A percentile compares a stretch with the other conserved stretches of the same genome.
phyloP scores from a whole-genome alignment of 1,139 yeast genomes.

The Geotrichum citri-aurantii region DNA sequence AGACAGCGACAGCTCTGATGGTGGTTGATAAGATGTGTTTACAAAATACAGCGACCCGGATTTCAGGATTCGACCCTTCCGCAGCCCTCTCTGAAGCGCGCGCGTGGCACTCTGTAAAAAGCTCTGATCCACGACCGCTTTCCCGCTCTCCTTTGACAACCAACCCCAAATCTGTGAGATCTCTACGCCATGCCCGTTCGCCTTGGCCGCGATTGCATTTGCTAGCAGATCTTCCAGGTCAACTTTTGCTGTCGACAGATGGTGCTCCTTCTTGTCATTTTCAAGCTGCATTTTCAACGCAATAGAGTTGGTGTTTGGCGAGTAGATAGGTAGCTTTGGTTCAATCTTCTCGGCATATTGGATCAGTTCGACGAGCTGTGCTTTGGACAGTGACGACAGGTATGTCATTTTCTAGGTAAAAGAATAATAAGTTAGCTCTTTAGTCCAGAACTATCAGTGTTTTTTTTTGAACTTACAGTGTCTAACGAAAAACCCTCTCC shows the following conservation, averaged over 20 bases:
- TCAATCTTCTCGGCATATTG: constrained; percentile 37
- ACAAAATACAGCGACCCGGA: constrained; percentile 32
- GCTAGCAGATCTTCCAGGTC: constrained; percentile 36
- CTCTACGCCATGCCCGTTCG: constrained; percentile 35
- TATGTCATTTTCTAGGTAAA: constrained; percentile 35
- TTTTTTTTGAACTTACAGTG: constrained; percentile 23
- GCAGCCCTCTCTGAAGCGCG: constrained; percentile 36
- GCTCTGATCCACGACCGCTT: constrained; percentile 31
- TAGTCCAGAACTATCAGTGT: not conserved
- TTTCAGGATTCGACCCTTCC: constrained; percentile 35
- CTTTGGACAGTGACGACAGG: constrained; percentile 37
- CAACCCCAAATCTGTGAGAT: constrained; percentile 35
- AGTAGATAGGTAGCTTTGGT: constrained; percentile 36
- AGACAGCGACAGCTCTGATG: constrained; percentile 35
- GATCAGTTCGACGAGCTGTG: constrained; percentile 40
- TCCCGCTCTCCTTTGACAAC: constrained; percentile 32
- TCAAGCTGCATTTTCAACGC: constrained; percentile 37
- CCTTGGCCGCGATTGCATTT: constrained; percentile 33
- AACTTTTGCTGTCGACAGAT: constrained; percentile 21
- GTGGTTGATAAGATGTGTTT: constrained; percentile 34
- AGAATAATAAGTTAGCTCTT: not conserved
- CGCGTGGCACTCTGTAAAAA: constrained; percentile 37
- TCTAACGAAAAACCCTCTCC: constrained; percentile 36
- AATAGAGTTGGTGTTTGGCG: constrained; percentile 35
- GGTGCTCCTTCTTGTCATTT: constrained; percentile 32